Evolutionary conservation across 2,329 filamentous ascomycete species (phyloP).

Genomic region (Leptographium wingfieldii): DNA sequence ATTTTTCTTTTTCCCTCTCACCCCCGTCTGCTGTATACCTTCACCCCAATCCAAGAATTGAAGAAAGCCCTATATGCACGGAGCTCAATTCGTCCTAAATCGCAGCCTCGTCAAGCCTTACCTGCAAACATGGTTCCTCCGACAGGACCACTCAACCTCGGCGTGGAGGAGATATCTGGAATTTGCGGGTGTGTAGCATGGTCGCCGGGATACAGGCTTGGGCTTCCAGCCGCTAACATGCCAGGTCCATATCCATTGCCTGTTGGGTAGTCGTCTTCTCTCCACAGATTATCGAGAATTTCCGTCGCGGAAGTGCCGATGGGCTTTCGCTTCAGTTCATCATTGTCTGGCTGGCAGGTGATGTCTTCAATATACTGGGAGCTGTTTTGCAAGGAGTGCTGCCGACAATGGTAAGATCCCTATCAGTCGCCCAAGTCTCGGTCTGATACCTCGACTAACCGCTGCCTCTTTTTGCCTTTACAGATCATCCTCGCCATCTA

Average conservation of each 20-base stretch:
- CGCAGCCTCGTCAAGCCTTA: not conserved
- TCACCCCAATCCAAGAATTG: not conserved
- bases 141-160: conserved; percentile 51
- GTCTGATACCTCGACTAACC: not conserved
- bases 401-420: conserved; percentile 63
- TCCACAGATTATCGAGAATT: conserved; percentile 59
- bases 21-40: not conserved
- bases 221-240: not conserved
- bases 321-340: conserved; percentile 53
- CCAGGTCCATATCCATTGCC: conserved; percentile 74
- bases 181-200: conserved; percentile 59
- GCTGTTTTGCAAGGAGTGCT: conserved; percentile 49
- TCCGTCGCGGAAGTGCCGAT: conserved; percentile 15
- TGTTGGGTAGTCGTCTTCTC: conserved; percentile 98
- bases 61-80: not conserved
- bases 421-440: not conserved
- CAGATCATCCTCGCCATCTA: conserved; percentile 17
- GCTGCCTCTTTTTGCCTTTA: too few relatives aligned
- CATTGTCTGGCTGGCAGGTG: conserved; percentile 81
- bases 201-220: not conserved
- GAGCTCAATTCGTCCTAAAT: not conserved
- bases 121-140: conserved; percentile 37
- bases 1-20: not conserved
- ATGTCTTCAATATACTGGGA: conserved; percentile 32
- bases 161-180: conserved; percentile 82